phyloP scores from a whole-genome alignment of 2,329 filamentous ascomycete genomes.

The Hawksworthiomyces lignivorus region DNA sequence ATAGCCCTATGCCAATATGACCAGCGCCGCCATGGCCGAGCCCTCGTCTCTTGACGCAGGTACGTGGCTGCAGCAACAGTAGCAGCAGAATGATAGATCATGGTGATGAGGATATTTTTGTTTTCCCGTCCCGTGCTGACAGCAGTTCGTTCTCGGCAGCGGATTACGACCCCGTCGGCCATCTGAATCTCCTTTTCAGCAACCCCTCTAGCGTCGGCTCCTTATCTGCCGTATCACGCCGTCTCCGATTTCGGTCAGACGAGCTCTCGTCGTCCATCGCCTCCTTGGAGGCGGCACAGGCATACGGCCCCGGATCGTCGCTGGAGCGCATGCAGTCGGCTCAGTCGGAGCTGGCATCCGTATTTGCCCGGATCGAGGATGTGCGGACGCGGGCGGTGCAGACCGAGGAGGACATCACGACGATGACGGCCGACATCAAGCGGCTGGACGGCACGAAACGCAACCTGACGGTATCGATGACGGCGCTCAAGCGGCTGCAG shows the following conservation, averaged over 20 bases:
- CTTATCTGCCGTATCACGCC: slow-evolving; percentile 64
- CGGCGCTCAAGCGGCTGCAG: slow-evolving; percentile 88
- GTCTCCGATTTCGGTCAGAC: slow-evolving; percentile 69
- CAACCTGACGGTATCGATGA: slow-evolving; percentile 96
- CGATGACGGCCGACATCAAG: slow-evolving; percentile 99
- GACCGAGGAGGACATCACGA: slow-evolving; percentile 92
- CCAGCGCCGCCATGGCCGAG: slow-evolving; percentile 8
- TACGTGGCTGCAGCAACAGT: too few species aligned
- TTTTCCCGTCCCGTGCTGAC: background rate
- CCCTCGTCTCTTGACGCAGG: slow-evolving; percentile 16
- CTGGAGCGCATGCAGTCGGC: slow-evolving; percentile 87
- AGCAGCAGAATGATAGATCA: too few species aligned
- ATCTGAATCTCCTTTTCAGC: slow-evolving; percentile 89
- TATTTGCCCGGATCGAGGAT: slow-evolving; percentile 92
- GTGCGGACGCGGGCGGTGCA: slow-evolving; percentile 82
- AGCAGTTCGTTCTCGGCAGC: background rate
- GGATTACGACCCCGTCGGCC: slow-evolving; percentile 63
- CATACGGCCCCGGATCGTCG: slow-evolving; percentile 77
- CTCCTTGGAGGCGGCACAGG: slow-evolving; percentile 66
- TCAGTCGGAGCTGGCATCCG: slow-evolving; percentile 77
- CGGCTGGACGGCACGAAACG: slow-evolving; percentile 91
- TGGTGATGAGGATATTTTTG: background rate
- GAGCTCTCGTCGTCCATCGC: slow-evolving; percentile 73
- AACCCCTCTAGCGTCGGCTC: slow-evolving; percentile 79
- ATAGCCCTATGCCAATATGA: slow-evolving; percentile 9